These are phyloP conservation scores for Penicillium sp. DNA, from an alignment of 2,329 filamentous ascomycete species.

Conservation along the genomic window DNA sequence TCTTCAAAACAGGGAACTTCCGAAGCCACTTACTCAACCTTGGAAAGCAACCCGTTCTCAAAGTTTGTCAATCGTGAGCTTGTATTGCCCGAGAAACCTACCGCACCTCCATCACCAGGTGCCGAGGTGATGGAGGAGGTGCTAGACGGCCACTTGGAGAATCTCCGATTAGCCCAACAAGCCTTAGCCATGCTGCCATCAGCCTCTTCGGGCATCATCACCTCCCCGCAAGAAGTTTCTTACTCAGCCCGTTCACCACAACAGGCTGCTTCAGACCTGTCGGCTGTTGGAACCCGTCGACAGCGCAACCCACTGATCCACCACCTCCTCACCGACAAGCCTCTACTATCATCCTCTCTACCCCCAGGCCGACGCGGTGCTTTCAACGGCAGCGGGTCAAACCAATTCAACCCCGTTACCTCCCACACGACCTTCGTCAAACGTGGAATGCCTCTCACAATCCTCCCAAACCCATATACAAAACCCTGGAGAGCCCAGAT, in stretches of 20 bases:
- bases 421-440: conserved; percentile 73
- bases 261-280: conserved; percentile 26
- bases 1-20: conserved; percentile 15
- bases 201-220: conserved; percentile 78
- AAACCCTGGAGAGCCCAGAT: conserved; percentile 60
- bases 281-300: conserved; percentile 49
- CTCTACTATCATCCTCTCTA: conserved; percentile 81
- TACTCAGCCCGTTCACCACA: conserved; percentile 40
- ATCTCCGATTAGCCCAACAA: conserved; percentile 62
- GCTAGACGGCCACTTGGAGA: conserved; percentile 52
- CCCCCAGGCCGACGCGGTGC: conserved; percentile 57
- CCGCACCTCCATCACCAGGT: conserved; percentile 7
- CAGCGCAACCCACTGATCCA: conserved; percentile 82
- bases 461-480: conserved; percentile 63
- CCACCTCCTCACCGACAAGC: conserved; percentile 91
- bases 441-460: conserved; percentile 76
- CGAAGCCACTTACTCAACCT: conserved; percentile 14
- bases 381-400: conserved; percentile 22
- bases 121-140: conserved; percentile 6
- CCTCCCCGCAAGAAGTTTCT: conserved; percentile 75
- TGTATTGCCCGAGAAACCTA: conserved; percentile 16
- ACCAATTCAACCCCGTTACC: conserved; percentile 30
- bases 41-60: conserved; percentile 39
- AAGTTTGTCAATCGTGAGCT: conserved; percentile 32
- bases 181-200: conserved; percentile 69